A percentile compares a stretch with the other conserved stretches of the same genome.
Conservation (phyloP, 495 filamentous ascomycete genomes). For the Paragyromitra xinjiangensis region DNA sequence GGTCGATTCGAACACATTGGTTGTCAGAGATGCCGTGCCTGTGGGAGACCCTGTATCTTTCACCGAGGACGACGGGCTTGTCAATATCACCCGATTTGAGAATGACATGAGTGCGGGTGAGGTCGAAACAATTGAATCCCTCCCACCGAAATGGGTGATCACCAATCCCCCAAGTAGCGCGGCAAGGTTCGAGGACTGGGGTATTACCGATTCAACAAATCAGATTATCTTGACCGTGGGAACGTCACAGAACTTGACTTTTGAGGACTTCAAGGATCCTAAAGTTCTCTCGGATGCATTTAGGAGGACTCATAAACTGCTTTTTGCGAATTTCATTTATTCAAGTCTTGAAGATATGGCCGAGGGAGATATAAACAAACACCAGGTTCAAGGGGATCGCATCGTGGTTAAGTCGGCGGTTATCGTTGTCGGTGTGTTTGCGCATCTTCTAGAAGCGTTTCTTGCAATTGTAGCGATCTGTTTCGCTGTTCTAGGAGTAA, state of each 20-base stretch:
- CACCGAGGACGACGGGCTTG: conserved; percentile 46
- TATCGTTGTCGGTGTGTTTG: conserved; percentile 59
- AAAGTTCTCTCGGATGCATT: conserved; percentile 54
- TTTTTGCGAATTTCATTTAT: conserved; percentile 60
- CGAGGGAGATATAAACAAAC: background rate
- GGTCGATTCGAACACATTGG: conserved; percentile 38
- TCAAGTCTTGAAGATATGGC: conserved; percentile 42
- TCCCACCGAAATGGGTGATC: conserved; percentile 26
- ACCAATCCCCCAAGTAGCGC: conserved; percentile 8
- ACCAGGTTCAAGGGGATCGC: background rate
- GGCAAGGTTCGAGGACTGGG: conserved; percentile 29
- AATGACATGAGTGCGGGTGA: conserved; percentile 51
- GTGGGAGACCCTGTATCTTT: conserved; percentile 48
- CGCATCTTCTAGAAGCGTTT: conserved; percentile 59
- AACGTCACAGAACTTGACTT: conserved; percentile 9
- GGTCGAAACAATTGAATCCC: background rate
- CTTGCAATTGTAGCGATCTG: conserved; percentile 58
- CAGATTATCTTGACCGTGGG: conserved; percentile 26
- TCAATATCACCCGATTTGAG: conserved; percentile 60
- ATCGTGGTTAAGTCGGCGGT: conserved; percentile 31
- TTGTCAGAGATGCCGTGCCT: background rate
- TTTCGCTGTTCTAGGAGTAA: conserved; percentile 45
- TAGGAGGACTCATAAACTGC: conserved; percentile 57
- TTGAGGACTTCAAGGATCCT: conserved; percentile 55
- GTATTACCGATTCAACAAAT: conserved; percentile 30